Evolutionary conservation across 257 asterid species (phyloP), one percentile per base, ranked within the genome.

Genomic region (Solanum chiquidenum): DNA sequence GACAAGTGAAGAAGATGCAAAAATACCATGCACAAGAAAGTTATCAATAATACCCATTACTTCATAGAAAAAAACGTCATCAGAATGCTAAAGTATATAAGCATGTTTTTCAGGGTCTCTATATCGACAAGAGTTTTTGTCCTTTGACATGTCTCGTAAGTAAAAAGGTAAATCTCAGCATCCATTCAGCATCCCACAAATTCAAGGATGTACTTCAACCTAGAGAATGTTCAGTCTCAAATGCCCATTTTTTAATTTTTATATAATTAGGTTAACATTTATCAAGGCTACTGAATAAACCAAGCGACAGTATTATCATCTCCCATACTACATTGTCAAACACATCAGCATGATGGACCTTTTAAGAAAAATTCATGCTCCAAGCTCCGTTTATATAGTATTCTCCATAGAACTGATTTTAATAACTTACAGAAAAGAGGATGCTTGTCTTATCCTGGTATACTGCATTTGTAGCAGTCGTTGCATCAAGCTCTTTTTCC

Each of bases 381-480:
- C 23, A 42, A 79, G 38, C 84, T 44, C 25, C 38, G 14, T 27
- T 79, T 79, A 27, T 16, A 27, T 79, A 44, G 66, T 44, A 44
- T 9, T 42, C 40, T 44, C 66, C 74, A 79, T 82, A 76, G 87
- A 89, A 86, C 68, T 90, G 87, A 64, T 77, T 86, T 83, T 87
- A 86, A 84, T 52, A 89, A 83, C 87, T 92, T 97, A 97, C 99
- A 95, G 99, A 97, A 93, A 96, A 97, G 87, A 97, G 96, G 90
- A 94, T 95, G 91, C 93, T 97, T 10, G 98, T 97, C 95, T 97
- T 97, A 92, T 97, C 99, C 90, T 97, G 99, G 93, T 97, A 97
- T 82, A 97, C 99, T 87, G 99, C 99, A 92, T 97, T 96, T 69
- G 93, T 89, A 87, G 95, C 95, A 21, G 85, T 90, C 55, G 98